Evolutionary conservation across 1,139 yeast genomes (phyloP).

Genomic region (Candida labiduridarum): DNA sequence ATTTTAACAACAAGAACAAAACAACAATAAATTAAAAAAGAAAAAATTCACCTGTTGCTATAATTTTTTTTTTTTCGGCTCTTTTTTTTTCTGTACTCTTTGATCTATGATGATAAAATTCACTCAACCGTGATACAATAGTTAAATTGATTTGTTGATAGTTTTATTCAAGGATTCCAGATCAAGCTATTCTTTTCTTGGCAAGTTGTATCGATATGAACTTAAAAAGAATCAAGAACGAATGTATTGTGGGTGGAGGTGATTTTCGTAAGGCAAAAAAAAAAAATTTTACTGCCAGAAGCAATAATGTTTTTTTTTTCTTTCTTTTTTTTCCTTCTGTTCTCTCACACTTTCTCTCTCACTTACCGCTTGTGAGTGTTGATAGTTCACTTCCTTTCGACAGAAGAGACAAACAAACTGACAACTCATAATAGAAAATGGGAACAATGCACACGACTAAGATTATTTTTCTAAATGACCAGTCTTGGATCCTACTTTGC

Average conservation of each 20-base stretch:
- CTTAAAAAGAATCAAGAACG: neutral
- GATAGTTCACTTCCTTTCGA: neutral
- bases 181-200: neutral
- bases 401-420: neutral
- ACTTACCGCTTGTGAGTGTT: neutral
- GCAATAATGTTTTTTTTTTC: neutral
- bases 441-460: neutral
- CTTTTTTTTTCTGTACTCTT: constrained; percentile 1
- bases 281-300: neutral
- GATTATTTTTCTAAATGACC: no score
- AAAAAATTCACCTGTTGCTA: constrained; percentile 5
- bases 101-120: neutral
- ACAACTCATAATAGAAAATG: neutral
- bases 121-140: neutral
- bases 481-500: no score
- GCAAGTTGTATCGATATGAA: neutral
- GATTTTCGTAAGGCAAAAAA: neutral
- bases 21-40: neutral
- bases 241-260: neutral
- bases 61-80: constrained; percentile 3
- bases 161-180: no score
- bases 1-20: neutral
- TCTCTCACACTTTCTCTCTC: neutral
- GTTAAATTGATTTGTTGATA: neutral
- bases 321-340: neutral